phyloP scores from a whole-genome alignment of 2,329 filamentous ascomycete species.

The Epichloe typhina region DNA sequence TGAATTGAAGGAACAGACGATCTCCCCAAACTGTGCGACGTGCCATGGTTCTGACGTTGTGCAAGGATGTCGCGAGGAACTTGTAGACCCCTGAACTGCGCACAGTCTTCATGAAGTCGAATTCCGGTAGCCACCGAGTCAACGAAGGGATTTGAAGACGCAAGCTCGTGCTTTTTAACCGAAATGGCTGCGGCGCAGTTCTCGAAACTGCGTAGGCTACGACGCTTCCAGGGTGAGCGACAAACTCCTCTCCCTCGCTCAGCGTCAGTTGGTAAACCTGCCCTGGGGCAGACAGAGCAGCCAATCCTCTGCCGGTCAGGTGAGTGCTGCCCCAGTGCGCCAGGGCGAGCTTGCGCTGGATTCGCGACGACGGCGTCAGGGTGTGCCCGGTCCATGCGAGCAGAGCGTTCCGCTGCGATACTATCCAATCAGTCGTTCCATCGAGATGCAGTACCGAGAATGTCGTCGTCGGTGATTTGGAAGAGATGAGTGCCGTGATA shows the following conservation, averaged over 20 bases:
- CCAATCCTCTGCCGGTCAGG: conserved; percentile 74
- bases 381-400: conserved; percentile 96
- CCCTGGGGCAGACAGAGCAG: conserved; percentile 73
- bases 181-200: conserved; percentile 67
- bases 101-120: conserved; percentile 61
- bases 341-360: conserved; percentile 62
- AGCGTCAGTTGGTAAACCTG: conserved; percentile 81
- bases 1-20: conserved; percentile 79
- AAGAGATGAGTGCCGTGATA: conserved; percentile 76
- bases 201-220: conserved; percentile 76
- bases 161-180: conserved; percentile 66
- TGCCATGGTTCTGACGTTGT: conserved; percentile 60
- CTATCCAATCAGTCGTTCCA: conserved; percentile 89
- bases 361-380: conserved; percentile 58
- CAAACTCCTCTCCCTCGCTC: conserved; percentile 73
- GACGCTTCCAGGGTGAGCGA: conserved; percentile 82
- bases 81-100: conserved; percentile 62
- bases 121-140: conserved; percentile 52
- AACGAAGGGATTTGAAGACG: conserved; percentile 65
- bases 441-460: conserved; percentile 83
- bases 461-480: conserved; percentile 74
- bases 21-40: conserved; percentile 88
- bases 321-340: conserved; percentile 87
- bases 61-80: conserved; percentile 48
- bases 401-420: conserved; percentile 74